These are phyloP conservation scores for Articulospora tetracladia DNA, from an alignment of 495 filamentous ascomycete species.

Conservation along the genomic window DNA sequence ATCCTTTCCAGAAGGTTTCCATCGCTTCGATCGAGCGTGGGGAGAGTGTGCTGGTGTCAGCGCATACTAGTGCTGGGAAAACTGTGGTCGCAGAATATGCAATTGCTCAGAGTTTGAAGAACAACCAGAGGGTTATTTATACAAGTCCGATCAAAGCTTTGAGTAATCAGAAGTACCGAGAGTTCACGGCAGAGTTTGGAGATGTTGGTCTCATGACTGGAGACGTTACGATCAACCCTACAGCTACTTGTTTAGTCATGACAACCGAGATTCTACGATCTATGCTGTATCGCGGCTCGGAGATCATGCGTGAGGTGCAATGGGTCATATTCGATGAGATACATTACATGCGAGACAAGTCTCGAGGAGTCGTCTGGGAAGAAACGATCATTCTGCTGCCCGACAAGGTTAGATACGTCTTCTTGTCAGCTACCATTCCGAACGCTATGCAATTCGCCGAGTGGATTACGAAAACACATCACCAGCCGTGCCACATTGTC, in stretches of 20 bases:
- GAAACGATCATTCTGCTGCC: conserved; percentile 97
- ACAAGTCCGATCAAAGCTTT: conserved; percentile 98
- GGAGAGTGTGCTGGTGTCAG: conserved; percentile 94
- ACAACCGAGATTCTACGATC: conserved; percentile 98
- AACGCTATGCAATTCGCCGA: conserved; percentile 99
- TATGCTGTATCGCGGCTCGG: conserved; percentile 96
- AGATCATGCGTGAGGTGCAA: conserved; percentile 97
- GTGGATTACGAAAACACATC: conserved; percentile 96
- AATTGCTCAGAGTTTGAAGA: conserved; percentile 94
- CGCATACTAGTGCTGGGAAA: conserved; percentile 96
- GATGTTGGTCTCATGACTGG: conserved; percentile 98
- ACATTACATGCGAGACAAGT: conserved; percentile 94
- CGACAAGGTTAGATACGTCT: conserved; percentile 97
- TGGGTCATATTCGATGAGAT: conserved; percentile 99
- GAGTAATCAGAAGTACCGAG: conserved; percentile 97
- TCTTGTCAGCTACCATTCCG: conserved; percentile 97
- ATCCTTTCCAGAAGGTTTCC: conserved; percentile 93
- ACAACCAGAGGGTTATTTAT: conserved; percentile 97
- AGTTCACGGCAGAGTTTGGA: conserved; percentile 91
- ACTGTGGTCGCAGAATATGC: conserved; percentile 98
- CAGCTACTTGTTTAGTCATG: conserved; percentile 97
- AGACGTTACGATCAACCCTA: conserved; percentile 98
- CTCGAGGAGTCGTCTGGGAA: conserved; percentile 96
- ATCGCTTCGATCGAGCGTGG: conserved; percentile 91
- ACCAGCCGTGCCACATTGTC: conserved; percentile 95